Base-by-base conservation (phyloP, 2,329 filamentous ascomycete species). In the Pyrenochaeta sp. region DNA sequence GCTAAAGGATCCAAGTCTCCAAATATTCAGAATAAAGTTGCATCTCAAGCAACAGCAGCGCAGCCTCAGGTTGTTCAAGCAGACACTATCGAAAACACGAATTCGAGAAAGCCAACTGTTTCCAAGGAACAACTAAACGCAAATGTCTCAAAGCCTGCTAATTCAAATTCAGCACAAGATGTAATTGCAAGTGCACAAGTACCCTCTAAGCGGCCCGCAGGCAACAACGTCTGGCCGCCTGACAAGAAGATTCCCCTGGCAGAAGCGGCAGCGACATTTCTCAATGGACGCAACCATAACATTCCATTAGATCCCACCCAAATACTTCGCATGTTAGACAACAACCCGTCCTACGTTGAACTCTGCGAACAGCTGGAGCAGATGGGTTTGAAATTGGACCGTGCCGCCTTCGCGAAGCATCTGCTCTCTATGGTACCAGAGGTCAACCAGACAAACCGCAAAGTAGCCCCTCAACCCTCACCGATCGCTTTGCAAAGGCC, bases 271-370 rank as follows among this genome's bases (percentile, higher is more conserved):
- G 72, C 79, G 1, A 73, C 66, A 44, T 83, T 81, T 64, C 72
- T 87, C 6, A 77, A 76, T 36, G 60, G 60, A 2, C 73, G 73
- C 18, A 85, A 85, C 57, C 54, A 61, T 3, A 61, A 61, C 17
- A 79, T 76, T 35, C 60, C 63, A 6, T 66, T 82, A 7, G 68
- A 71, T 9, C 51, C 74, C 7, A 68, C 76, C 9, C 70, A 78
- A 17, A 73, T 87, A 9, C 66, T 79, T 18, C 67, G 64, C 1
- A 75, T 86, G 32, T 73, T 87, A 7, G 75, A 84, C 44, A 65
- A 71, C 7, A 85, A 86, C 58, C 83, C 83, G 2, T 83, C 78
- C 2, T 87, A 86, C 56, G 78, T 81, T 53, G 77, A 83, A 45
- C 69, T 87, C 2, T 87, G 85, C 61, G 78, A 83, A 54, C 74